Percentiles rank a stretch among this genome's conserved stretches.
phyloP scores from a whole-genome alignment of 306 rosid species.

The Cicer bijugum region DNA sequence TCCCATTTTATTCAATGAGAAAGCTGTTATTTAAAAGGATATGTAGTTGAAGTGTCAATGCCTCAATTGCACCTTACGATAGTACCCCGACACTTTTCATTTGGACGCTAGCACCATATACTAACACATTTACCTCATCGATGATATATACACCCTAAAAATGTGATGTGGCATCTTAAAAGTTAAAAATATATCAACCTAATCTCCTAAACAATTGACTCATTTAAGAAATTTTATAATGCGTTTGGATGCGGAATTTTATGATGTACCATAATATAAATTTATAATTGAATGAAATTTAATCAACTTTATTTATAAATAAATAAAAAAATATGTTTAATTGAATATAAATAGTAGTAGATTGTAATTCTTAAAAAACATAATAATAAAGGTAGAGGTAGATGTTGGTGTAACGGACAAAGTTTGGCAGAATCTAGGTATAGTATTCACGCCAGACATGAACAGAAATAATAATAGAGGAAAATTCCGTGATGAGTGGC shows the following conservation, averaged over 20 bases:
- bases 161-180: background rate
- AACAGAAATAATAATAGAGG: conserved; percentile 16
- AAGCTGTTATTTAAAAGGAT: conserved; percentile 20
- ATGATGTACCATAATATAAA: too few species aligned
- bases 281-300: too few species aligned
- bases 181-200: conserved; percentile 20
- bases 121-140: conserved; percentile 21
- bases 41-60: conserved; percentile 60
- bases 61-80: conserved; percentile 32
- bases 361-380: too few species aligned
- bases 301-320: too few species aligned
- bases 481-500: conserved; percentile 3
- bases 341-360: too few species aligned
- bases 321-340: too few species aligned
- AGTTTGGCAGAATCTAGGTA: conserved; percentile 35
- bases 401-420: conserved; percentile 21
- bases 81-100: background rate
- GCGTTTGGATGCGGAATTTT: too few species aligned
- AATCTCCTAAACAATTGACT: background rate
- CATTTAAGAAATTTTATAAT: background rate
- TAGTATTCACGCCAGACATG: conserved; percentile 47
- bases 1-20: conserved; percentile 24
- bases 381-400: too few species aligned
- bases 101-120: background rate
- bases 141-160: background rate